Percentiles rank a stretch among this genome's conserved stretches.
These are phyloP conservation scores for Kwoniella heveanensis DNA, from an alignment of 768 basidiomycete species.

Conservation along the genomic window DNA sequence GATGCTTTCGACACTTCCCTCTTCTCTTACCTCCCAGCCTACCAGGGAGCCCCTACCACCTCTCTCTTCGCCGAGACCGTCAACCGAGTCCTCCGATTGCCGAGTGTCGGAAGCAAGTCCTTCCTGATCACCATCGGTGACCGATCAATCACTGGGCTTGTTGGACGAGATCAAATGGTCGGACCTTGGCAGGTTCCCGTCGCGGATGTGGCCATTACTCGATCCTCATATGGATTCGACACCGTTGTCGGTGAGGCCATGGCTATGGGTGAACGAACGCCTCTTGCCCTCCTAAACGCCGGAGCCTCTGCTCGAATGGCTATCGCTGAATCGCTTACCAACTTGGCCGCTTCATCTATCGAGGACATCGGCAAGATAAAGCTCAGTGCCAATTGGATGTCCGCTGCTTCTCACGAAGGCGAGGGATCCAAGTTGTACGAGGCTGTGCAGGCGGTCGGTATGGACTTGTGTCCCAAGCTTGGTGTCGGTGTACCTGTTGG, in stretches of 20 bases:
- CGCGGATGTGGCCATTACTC: constrained; percentile 93
- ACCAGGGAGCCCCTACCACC: constrained; percentile 57
- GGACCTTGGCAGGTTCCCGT: constrained; percentile 99
- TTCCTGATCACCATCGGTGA: constrained; percentile 99
- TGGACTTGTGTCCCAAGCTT: constrained; percentile 88
- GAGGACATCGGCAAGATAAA: constrained; percentile 74
- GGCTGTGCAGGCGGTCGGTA: constrained; percentile 79
- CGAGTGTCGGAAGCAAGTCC: constrained; percentile 90
- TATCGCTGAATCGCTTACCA: constrained; percentile 88
- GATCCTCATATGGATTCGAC: constrained; percentile 90
- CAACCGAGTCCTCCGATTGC: constrained; percentile 81
- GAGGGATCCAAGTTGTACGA: constrained; percentile 89
- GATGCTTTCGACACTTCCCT: constrained; percentile 73
- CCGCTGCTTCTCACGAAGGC: constrained; percentile 77
- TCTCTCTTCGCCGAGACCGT: constrained; percentile 64
- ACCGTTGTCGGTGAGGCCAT: constrained; percentile 86
- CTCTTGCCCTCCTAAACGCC: constrained; percentile 80
- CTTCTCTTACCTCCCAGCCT: constrained; percentile 62
- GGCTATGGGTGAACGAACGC: constrained; percentile 97
- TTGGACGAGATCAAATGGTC: constrained; percentile 97
- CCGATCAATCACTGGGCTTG: constrained; percentile 87
- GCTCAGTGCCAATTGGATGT: constrained; percentile 99
- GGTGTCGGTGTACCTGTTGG: constrained; percentile 95
- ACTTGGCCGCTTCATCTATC: constrained; percentile 78
- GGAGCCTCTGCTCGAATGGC: constrained; percentile 95